These are phyloP conservation scores for Aspergillus sp. DNA, from an alignment of 2,329 filamentous ascomycete genomes.

Conservation along the genomic window DNA sequence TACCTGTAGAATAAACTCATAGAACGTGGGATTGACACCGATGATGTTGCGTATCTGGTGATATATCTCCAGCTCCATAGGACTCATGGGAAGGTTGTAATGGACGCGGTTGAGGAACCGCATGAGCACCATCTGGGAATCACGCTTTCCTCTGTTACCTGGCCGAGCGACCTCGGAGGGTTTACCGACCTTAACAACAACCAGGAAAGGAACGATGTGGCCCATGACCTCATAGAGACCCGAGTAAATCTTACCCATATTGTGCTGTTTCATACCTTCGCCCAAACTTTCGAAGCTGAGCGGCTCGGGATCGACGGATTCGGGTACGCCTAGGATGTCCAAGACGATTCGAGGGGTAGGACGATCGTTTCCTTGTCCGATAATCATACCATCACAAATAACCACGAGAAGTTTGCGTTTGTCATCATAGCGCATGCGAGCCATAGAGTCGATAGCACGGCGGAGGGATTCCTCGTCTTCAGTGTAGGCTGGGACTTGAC, in stretches of 20 bases:
- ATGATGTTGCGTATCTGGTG: constrained; percentile 99
- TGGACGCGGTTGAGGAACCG: constrained; percentile 98
- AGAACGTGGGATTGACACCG: constrained; percentile 96
- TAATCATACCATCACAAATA: constrained; percentile 99
- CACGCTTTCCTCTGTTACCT: constrained; percentile 98
- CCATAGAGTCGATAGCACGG: constrained; percentile 93
- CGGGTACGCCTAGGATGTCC: constrained; percentile 92
- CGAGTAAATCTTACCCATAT: constrained; percentile 99
- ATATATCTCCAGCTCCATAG: constrained; percentile 95
- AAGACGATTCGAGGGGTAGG: constrained; percentile 94
- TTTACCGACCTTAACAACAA: constrained; percentile 93
- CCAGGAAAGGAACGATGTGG: constrained; percentile 96
- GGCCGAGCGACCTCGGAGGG: constrained; percentile 72
- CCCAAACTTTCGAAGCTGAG: constrained; percentile 95
- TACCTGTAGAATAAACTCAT: constrained; percentile 94
- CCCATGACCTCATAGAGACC: constrained; percentile 97
- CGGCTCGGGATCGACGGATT: constrained; percentile 90
- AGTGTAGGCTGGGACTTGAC: constrained; percentile 95
- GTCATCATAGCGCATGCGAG: constrained; percentile 94
- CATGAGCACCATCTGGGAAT: constrained; percentile 98
- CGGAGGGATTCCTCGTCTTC: constrained; percentile 97
- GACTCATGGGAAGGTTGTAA: constrained; percentile 95
- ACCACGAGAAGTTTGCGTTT: constrained; percentile 97
- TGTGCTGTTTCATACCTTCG: constrained; percentile 95
- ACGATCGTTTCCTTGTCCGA: constrained; percentile 95